These are phyloP conservation scores for Apiospora phragmitis DNA, from an alignment of 2,329 filamentous ascomycete species.

Conservation along the genomic window DNA sequence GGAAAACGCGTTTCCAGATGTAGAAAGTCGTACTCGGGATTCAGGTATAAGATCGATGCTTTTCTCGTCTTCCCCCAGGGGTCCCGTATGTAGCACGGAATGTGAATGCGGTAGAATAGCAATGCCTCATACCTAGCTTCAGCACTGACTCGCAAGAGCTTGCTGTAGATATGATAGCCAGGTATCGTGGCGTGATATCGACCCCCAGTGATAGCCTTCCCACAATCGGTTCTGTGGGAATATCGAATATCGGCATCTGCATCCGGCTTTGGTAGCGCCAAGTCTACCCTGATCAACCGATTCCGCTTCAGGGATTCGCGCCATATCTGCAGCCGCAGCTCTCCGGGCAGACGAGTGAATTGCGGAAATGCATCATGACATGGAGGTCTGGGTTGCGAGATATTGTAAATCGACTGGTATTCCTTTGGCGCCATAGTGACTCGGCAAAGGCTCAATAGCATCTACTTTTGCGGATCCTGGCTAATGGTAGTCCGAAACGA, in stretches of 20 bases:
- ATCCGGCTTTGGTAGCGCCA: background rate
- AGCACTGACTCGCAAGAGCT: background rate
- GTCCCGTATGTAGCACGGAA: background rate
- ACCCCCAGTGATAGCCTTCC: background rate
- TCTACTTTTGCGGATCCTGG: background rate
- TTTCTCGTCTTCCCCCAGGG: background rate
- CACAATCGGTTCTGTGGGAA: background rate
- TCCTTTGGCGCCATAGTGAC: background rate
- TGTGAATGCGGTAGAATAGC: background rate
- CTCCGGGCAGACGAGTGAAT: background rate
- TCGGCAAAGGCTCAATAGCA: background rate
- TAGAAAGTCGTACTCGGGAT: slow-evolving; percentile 6
- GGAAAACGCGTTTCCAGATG: background rate
- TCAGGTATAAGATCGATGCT: background rate
- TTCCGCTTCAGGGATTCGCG: background rate
- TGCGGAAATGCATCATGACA: background rate
- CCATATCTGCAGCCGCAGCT: slow-evolving; percentile 3
- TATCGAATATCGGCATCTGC: background rate
- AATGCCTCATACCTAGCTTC: background rate
- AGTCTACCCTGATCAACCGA: background rate
- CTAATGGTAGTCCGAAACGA: background rate
- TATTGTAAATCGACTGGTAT: background rate
- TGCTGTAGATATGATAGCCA: background rate
- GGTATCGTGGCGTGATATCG: background rate
- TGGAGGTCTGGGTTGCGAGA: background rate